Percentiles rank a stretch among this genome's conserved stretches.
Evolutionary conservation across 257 asterid species (phyloP).

Genomic region (Solanum clarkiae): DNA sequence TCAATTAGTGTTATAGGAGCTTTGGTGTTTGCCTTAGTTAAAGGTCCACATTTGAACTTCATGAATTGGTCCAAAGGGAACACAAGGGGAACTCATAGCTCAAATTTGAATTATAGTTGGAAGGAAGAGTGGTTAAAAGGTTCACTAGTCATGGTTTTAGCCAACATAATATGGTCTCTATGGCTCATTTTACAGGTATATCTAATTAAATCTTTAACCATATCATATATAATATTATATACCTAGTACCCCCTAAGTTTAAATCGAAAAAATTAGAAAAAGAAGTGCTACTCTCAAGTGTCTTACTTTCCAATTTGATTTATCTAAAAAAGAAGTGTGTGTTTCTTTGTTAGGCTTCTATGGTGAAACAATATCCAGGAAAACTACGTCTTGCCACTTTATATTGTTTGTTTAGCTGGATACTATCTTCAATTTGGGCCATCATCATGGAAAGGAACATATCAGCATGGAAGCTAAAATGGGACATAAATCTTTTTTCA

Average conservation of each 20-base stretch:
- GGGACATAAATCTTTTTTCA: conserved; percentile 53
- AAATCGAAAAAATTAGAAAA: not conserved
- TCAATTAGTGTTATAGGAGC: conserved; percentile 39
- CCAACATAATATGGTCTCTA: conserved; percentile 41
- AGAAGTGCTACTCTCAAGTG: not conserved
- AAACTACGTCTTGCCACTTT: conserved; percentile 37
- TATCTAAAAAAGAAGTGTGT: no score
- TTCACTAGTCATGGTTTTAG: conserved; percentile 37
- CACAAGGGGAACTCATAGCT: not conserved
- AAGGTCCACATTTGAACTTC: conserved; percentile 37
- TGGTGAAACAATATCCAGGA: conserved; percentile 45
- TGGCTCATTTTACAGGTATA: conserved; percentile 60
- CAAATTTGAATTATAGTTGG: not conserved
- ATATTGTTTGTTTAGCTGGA: conserved; percentile 56
- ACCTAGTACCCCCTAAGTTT: no score
- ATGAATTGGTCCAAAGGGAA: conserved; percentile 8
- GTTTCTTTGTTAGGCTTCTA: conserved; percentile 16
- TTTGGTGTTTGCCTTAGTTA: conserved; percentile 47
- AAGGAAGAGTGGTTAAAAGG: conserved; percentile 39
- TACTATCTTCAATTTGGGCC: conserved; percentile 46
- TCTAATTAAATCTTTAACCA: not conserved
- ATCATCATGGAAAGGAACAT: conserved; percentile 35
- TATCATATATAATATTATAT: no score
- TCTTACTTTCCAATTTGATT: not conserved
- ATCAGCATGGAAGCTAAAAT: conserved; percentile 43